Evolutionary conservation across 2,329 filamentous ascomycete species (phyloP).

Genomic region (Botryotinia calthae): DNA sequence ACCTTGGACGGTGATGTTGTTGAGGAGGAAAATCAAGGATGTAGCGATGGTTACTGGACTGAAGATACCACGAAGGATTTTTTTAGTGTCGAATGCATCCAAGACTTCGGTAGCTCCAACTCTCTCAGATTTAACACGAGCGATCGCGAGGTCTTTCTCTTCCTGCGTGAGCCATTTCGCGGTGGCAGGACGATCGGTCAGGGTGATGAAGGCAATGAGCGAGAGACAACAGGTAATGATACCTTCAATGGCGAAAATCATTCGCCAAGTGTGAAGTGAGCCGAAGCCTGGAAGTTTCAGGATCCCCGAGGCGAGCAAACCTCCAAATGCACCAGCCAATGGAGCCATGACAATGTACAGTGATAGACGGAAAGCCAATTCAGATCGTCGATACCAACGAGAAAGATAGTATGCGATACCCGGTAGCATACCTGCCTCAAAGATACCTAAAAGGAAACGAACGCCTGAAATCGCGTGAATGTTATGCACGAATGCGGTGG

Average conservation of each 20-base stretch:
- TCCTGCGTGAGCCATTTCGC: slow-evolving; percentile 63
- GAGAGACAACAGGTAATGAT: slow-evolving; percentile 58
- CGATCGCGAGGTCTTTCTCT: slow-evolving; percentile 65
- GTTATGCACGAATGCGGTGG: slow-evolving; percentile 62
- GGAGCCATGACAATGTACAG: slow-evolving; percentile 71
- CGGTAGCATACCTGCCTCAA: slow-evolving; percentile 63
- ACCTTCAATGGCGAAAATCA: slow-evolving; percentile 72
- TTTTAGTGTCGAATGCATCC: slow-evolving; percentile 59
- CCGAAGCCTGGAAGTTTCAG: slow-evolving; percentile 55
- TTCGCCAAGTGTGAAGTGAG: slow-evolving; percentile 57
- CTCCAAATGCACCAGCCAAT: slow-evolving; percentile 69
- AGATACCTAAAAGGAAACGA: slow-evolving; percentile 64
- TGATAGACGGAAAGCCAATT: slow-evolving; percentile 64
- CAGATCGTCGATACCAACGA: slow-evolving; percentile 67
- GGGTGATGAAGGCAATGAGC: slow-evolving; percentile 59
- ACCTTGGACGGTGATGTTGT: slow-evolving; percentile 66
- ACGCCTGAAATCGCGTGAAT: slow-evolving; percentile 49
- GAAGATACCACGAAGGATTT: slow-evolving; percentile 60
- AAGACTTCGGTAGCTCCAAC: slow-evolving; percentile 61
- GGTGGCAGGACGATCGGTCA: slow-evolving; percentile 68
- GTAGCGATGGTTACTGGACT: slow-evolving; percentile 60
- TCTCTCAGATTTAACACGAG: slow-evolving; percentile 66
- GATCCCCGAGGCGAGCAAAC: slow-evolving; percentile 63
- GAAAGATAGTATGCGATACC: slow-evolving; percentile 73
- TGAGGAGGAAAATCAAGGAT: slow-evolving; percentile 45